Evolutionary conservation across 176 grass and related monocot genomes (phyloP).

Genomic region (Oryza punctata): DNA sequence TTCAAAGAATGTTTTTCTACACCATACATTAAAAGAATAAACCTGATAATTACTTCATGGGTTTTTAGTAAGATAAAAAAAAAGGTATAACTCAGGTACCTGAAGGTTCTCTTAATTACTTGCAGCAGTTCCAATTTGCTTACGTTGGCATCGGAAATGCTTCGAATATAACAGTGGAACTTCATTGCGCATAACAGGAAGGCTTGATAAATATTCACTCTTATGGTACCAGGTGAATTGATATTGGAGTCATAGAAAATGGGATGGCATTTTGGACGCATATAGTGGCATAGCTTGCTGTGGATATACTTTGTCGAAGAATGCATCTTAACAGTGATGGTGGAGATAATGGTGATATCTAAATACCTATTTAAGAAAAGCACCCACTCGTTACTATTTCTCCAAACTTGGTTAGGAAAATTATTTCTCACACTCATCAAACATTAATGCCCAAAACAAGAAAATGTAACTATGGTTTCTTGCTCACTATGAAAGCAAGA

Average conservation of each 20-base stretch:
- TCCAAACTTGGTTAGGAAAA: conserved; percentile 14
- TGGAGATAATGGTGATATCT: conserved; percentile 59
- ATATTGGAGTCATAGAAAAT: conserved; percentile 87
- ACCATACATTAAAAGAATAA: not conserved
- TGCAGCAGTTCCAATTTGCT: conserved; percentile 46
- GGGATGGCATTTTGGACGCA: conserved; percentile 81
- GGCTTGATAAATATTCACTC: conserved; percentile 79
- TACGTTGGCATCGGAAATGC: conserved; percentile 38
- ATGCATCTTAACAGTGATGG: conserved; percentile 62
- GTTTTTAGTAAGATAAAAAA: conserved; percentile 6
- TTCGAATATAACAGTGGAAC: conserved; percentile 75
- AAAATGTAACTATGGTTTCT: not conserved
- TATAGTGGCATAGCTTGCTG: conserved; percentile 60
- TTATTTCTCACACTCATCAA: not conserved
- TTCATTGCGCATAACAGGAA: conserved; percentile 95
- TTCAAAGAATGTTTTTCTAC: not conserved
- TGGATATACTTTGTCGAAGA: conserved; percentile 48
- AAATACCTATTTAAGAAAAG: conserved; percentile 70
- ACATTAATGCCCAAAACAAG: not conserved
- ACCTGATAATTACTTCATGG: not conserved
- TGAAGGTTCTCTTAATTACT: conserved; percentile 67
- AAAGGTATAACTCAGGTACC: conserved; percentile 41
- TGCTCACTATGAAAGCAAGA: not conserved
- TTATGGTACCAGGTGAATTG: conserved; percentile 66
- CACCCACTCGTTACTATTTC: conserved; percentile 33